Evolutionary conservation across 129 eudicot species (phyloP), one percentile per base, ranked within the genome.

Genomic region (Ambrosia trifida): DNA sequence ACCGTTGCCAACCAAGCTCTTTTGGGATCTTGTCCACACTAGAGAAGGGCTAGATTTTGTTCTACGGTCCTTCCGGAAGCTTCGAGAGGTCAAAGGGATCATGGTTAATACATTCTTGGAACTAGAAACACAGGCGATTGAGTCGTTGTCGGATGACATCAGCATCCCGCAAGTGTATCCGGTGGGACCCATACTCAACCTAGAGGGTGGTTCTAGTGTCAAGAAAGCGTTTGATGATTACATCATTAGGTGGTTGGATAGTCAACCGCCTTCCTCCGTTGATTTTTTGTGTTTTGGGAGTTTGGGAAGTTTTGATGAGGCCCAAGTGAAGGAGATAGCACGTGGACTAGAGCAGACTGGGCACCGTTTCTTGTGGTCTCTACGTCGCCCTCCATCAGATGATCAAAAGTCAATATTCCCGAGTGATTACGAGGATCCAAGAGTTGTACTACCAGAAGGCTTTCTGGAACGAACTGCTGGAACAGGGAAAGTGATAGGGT

Each of bases 241-340:
- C 11, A 17, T 79, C 43, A 35, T 60, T 50, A 61, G 30, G 12
- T 79, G 80, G 83, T 70, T 74, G 51, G 80, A 79, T 59, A 20
- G 24, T 51, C 80, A 79, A 64, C 83, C 72, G 1, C 59, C 44
- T 13, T 66, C 79, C 19, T 85, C 86, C 8, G 84, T 82, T 45
- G 80, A 78, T 45, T 85, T 78, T 43, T 67, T 85, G 19, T 85
- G 89, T 73, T 85, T 85, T 70, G 86, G 89, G 17, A 85, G 86
- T 72, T 2, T 46, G 53, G 84, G 86, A 47, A 16, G 40, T 35
- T 78, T 85, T 47, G 51, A 64, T 18, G 62, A 51, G 57, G 24
- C 31, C 17, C 86, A 85, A 46, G 53, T 78, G n/a, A 69, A 47
- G 56, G 74, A 81, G 67, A 68, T 78, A 4, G 83, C 83, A 0